A percentile compares a stretch with the other conserved stretches of the same genome.
These are phyloP conservation scores for Talaromyces liani DNA, from an alignment of 495 filamentous ascomycete species.

Conservation along the genomic window DNA sequence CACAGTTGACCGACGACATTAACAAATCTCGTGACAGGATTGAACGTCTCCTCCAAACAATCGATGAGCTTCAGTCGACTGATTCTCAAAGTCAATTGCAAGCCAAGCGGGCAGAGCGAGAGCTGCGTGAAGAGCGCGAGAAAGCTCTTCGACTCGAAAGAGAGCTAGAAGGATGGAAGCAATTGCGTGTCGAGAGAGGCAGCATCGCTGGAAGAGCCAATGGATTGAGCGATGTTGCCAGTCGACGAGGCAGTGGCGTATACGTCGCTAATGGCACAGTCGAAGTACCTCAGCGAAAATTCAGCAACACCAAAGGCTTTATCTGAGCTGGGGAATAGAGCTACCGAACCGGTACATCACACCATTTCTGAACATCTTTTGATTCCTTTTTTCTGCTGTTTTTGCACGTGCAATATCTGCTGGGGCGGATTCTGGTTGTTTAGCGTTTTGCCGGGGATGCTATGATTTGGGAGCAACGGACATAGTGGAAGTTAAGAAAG, in stretches of 20 bases:
- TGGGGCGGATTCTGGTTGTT: not conserved
- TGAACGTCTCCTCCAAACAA: conserved; percentile 77
- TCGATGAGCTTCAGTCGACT: conserved; percentile 85
- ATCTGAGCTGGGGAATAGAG: conserved; percentile 27
- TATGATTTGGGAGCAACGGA: not conserved
- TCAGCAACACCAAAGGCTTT: conserved; percentile 45
- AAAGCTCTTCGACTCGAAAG: conserved; percentile 74
- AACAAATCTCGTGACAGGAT: conserved; percentile 78
- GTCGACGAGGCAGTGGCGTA: conserved; percentile 31
- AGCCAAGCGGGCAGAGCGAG: conserved; percentile 78
- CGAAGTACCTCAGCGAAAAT: conserved; percentile 35
- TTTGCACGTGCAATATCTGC: not conserved
- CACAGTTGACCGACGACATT: conserved; percentile 74
- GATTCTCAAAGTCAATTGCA: conserved; percentile 74
- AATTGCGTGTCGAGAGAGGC: conserved; percentile 55
- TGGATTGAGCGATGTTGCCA: conserved; percentile 34
- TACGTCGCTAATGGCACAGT: conserved; percentile 21
- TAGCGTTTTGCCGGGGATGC: not conserved
- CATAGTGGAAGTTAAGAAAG: not conserved
- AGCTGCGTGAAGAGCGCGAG: conserved; percentile 83
- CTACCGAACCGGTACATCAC: not conserved
- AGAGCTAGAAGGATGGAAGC: conserved; percentile 83
- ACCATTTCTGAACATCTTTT: conserved; percentile 14
- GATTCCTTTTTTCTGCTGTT: not conserved
- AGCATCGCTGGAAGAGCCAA: conserved; percentile 26